phyloP scores from a whole-genome alignment of 805 yeast genomes.

The Lachancea nothofagi region DNA sequence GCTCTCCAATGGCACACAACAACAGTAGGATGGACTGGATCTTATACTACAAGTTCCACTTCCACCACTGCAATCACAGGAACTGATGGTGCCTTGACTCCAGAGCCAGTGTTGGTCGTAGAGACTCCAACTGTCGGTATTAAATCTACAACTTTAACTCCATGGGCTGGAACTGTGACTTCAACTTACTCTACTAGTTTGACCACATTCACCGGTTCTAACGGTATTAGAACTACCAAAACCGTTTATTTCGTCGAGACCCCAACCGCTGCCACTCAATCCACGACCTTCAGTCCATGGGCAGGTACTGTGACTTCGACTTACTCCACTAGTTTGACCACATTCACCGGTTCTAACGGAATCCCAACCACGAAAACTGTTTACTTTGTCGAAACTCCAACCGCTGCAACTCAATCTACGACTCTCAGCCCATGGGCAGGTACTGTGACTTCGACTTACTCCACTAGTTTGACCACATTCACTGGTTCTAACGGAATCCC shows the following conservation, averaged over 20 bases:
- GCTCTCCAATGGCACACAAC: slow-evolving; percentile 5
- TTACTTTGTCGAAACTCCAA: slow-evolving; percentile 9
- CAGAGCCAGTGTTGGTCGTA: slow-evolving; percentile 12
- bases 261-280: slow-evolving; percentile 7
- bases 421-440: slow-evolving; percentile 6
- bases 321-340: slow-evolving; percentile 8
- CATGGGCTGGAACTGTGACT: slow-evolving; percentile 12
- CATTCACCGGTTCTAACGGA: slow-evolving; percentile 7
- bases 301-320: slow-evolving; percentile 6
- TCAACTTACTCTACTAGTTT: slow-evolving; percentile 8
- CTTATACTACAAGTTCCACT: slow-evolving; percentile 3
- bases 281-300: slow-evolving; percentile 8
- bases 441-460: slow-evolving; percentile 3
- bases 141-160: slow-evolving; percentile 8
- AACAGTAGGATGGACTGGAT: slow-evolving; percentile 10
- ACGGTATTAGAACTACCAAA: slow-evolving; percentile 8
- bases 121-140: slow-evolving; percentile 14
- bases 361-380: slow-evolving; percentile 6
- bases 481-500: slow-evolving; percentile 7
- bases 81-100: slow-evolving; percentile 13
- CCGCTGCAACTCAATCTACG: slow-evolving; percentile 4
- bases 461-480: slow-evolving; percentile 6
- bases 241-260: slow-evolving; percentile 9
- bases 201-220: slow-evolving; percentile 4
- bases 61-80: slow-evolving; percentile 7